Evolutionary conservation across 805 yeast genomes (phyloP), one percentile per base, ranked within the genome.

Genomic region (Crinitomyces ghanaensis): DNA sequence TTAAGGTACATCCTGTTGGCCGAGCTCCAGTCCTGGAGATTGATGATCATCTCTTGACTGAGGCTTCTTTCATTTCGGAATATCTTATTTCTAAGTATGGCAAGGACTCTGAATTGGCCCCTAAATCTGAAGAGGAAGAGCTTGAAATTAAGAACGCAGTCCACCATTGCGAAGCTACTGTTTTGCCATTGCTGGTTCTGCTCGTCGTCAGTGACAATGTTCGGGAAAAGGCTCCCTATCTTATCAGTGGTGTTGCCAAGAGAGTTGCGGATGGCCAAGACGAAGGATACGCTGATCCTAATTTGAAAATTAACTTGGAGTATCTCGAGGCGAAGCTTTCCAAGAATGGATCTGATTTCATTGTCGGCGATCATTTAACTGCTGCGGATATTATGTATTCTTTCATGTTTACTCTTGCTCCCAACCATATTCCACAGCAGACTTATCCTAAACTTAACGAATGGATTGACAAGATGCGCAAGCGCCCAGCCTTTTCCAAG

Each of bases 101-200:
- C 45, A 46, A 48, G 15, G 43, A 49, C 2, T 50, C 59, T 11
- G 56, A 50, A 14, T 54, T 73, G 34, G 49, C 43, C 6, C 68
- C 70, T 19, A 37, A 39, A 4, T 49, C 54, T 28, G 62, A 51
- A 5, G 59, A 61, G 4, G 71, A 65, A 14, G 53, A 54, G 30
- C 64, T 65, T 14, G 38, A 54, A 25, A 65, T 71, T 22, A 68
- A 67, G 38, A 76, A 68, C 48, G 73, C 56, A 41, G 52, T 72
- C 27, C 72, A 72, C 46, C 72, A 67, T 43, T 50, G 68, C n/a
- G 88, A 79, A 51, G 80, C 74, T 1, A 64, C 80, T 15, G 49
- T 78, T 12, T 74, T 70, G 49, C 71, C 72, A 4, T 54, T 61
- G 6, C 49, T 70, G 34, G 57, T 57, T 50, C 60, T 57, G 38